These are phyloP conservation scores for Stephania japonica DNA, from an alignment of 164 flowering plant species.

Conservation along the genomic window DNA sequence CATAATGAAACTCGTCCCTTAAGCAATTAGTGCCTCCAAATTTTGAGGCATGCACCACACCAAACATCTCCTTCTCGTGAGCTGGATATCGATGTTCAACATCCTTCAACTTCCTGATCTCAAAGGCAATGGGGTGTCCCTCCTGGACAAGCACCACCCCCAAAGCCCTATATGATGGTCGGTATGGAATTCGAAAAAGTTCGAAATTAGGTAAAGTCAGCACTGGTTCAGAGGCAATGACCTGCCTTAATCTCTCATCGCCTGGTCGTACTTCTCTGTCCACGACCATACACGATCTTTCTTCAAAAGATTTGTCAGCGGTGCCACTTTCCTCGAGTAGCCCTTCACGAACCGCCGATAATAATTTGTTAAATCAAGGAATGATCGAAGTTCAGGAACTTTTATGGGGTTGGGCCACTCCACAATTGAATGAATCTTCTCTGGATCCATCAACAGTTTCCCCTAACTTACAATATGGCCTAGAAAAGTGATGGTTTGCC, in stretches of 20 bases:
- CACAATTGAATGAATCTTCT: too few species aligned
- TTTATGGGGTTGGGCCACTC: too few species aligned
- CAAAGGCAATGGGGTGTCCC: slow-evolving; percentile 4
- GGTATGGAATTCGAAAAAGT: slow-evolving; percentile 3
- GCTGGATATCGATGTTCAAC: neutral
- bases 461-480: too few species aligned
- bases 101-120: slow-evolving; percentile 6
- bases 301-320: too few species aligned
- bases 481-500: too few species aligned
- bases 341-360: neutral
- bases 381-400: too few species aligned
- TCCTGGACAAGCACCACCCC: too few species aligned
- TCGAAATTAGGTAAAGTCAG: neutral
- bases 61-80: slow-evolving; percentile 6
- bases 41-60: neutral
- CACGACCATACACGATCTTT: too few species aligned
- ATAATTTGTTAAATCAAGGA: too few species aligned
- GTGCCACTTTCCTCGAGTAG: too few species aligned
- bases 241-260: neutral
- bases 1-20: neutral
- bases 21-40: slow-evolving; percentile 7
- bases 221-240: neutral
- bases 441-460: too few species aligned
- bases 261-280: neutral
- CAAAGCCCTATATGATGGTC: neutral